A percentile compares a stretch with the other conserved stretches of the same genome.
Evolutionary conservation across 768 basidiomycete genomes (phyloP).

Genomic region (Boletus insuetus): DNA sequence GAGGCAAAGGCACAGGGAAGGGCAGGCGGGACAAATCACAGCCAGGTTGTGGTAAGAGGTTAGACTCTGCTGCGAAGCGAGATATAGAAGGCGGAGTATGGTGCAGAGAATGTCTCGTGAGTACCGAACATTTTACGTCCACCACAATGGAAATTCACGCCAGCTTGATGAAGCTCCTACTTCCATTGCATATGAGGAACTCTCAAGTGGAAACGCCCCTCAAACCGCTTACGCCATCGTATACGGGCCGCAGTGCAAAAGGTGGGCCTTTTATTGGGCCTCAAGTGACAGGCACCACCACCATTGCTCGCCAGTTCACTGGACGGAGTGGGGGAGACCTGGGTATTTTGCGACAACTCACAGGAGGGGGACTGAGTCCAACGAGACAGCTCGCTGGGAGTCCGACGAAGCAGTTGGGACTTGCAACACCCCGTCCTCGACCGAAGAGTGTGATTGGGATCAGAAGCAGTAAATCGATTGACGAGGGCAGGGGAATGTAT

Average conservation of each 20-base stretch:
- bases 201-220: conserved; percentile 53
- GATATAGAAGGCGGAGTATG: conserved; percentile 69
- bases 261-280: conserved; percentile 36
- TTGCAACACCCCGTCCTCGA: conserved; percentile 46
- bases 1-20: conserved; percentile 53
- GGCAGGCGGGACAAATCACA: conserved; percentile 52
- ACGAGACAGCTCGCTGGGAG: conserved; percentile 62
- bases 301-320: conserved; percentile 73
- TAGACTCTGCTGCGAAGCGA: conserved; percentile 80
- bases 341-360: conserved; percentile 51
- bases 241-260: conserved; percentile 38
- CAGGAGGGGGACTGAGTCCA: conserved; percentile 65
- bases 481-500: conserved; percentile 69
- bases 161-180: conserved; percentile 46
- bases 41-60: conserved; percentile 78
- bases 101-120: conserved; percentile 82
- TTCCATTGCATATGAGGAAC: conserved; percentile 46
- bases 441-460: conserved; percentile 80
- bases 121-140: conserved; percentile 20
- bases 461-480: conserved; percentile 56
- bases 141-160: conserved; percentile 2
- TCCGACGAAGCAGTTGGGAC: conserved; percentile 67
- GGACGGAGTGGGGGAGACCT: conserved; percentile 46
- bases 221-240: conserved; percentile 43
- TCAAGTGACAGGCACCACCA: conserved; percentile 71